Evolutionary conservation across 139 green algal genomes (phyloP), one percentile per base, ranked within the genome.

Genomic region (Helicosporidium sp.): DNA sequence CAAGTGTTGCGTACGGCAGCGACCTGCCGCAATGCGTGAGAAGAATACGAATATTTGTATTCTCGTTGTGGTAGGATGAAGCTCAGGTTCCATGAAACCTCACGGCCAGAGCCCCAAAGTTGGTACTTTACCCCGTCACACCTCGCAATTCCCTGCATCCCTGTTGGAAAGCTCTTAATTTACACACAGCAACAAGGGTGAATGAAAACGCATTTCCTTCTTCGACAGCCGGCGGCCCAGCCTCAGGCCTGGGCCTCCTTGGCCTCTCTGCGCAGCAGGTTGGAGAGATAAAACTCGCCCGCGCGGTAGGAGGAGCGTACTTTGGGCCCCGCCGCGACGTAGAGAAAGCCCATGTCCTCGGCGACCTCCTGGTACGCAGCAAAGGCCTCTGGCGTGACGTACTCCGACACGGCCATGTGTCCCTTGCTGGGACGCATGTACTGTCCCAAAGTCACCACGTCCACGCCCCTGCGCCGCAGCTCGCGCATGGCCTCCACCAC

Each of bases 341-440:
- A 97, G 54, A 80, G 60, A 61, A 95, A 95, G 25, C 83, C 81
- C 57, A 93, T 57, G 8, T 74, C 65, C 58, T 92, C 66, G 1
- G 82, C 84, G 4, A 64, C 54, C 41, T 71, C 48, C 52, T 87
- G 61, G 51, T 87, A 95, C 0, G 55, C 58, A n/a, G 73, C 58
- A 62, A 99, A 99, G 5, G 84, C 80, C 54, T 91, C 83, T 2
- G 90, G 90, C 3, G 89, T 95, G 6, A 99, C 85, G 55, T 86
- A 99, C 69, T 96, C 89, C 4, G 58, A 55, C 29, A 99, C 90
- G n/a, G 82, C 61, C 79, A 97, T 86, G 72, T 99, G 90, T 24
- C 82, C 74, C 54, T 92, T 92, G 16, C 89, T 96, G 44, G 90
- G 90, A 34, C 84, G 76, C 85, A 96, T 91, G 77, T 99, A 99